phyloP scores from a whole-genome alignment of 306 rosid species.

The Macrotyloma uniflorum region DNA sequence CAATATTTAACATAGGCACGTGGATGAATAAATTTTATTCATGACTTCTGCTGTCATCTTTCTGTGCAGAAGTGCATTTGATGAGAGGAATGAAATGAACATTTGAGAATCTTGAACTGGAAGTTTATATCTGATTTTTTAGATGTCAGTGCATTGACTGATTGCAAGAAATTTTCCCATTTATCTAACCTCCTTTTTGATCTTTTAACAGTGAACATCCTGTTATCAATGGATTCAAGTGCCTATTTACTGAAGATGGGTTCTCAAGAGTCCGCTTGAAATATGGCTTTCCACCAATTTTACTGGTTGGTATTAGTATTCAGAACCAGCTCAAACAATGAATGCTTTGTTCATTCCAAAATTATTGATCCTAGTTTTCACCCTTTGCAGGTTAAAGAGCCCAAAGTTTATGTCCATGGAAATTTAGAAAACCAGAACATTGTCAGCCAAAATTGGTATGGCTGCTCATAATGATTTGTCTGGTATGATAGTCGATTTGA shows the following conservation, averaged over 20 bases:
- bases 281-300: conserved; percentile 61
- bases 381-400: conserved; percentile 63
- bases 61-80: neutral
- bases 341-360: neutral
- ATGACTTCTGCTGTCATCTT: neutral
- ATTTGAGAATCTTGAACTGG: conserved; percentile 4
- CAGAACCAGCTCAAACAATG: conserved; percentile 20
- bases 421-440: conserved; percentile 46
- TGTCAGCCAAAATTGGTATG: conserved; percentile 62
- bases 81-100: conserved; percentile 19
- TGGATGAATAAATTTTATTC: neutral
- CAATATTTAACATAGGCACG: neutral
- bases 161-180: neutral
- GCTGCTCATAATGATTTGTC: conserved; percentile 51
- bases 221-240: conserved; percentile 66
- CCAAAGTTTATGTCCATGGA: conserved; percentile 79
- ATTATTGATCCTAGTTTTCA: conserved; percentile 10
- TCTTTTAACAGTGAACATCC: conserved; percentile 66
- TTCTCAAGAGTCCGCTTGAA: conserved; percentile 59
- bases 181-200: conserved; percentile 27
- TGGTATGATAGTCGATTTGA: neutral
- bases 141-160: conserved; percentile 1
- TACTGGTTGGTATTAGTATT: conserved; percentile 52
- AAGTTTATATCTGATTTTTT: neutral
- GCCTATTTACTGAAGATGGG: conserved; percentile 68